A percentile compares a stretch with the other conserved stretches of the same genome.
phyloP scores from a whole-genome alignment of 805 yeast genomes.

The Wickerhamiella sergipiensis region DNA sequence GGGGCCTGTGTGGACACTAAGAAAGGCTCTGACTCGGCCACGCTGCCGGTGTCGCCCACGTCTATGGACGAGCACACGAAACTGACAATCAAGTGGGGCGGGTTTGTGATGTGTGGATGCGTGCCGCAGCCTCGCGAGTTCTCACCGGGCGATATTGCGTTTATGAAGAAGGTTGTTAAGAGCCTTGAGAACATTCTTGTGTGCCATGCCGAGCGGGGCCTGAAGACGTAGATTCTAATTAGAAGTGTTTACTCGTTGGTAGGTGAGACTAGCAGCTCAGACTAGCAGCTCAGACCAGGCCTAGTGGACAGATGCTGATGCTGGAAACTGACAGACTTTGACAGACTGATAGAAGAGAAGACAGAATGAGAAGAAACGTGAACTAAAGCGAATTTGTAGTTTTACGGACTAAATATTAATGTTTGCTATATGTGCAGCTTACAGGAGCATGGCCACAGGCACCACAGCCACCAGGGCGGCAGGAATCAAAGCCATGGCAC shows the following conservation, averaged over 20 bases:
- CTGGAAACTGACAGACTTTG: no score
- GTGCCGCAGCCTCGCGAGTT: conserved; percentile 10
- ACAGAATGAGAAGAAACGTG: background rate
- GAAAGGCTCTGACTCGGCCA: background rate
- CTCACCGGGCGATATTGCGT: conserved; percentile 20
- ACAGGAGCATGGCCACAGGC: conserved; percentile 9
- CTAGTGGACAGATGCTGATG: no score
- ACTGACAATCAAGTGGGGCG: conserved; percentile 11
- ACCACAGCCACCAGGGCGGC: conserved; percentile 8
- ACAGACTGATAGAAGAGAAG: no score
- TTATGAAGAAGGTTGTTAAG: conserved; percentile 19
- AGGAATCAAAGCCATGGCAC: background rate
- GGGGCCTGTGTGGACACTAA: background rate
- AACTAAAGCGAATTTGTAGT: background rate
- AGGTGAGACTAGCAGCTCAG: no score
- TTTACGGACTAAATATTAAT: background rate
- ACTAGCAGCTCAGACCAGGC: no score
- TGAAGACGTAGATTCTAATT: no score
- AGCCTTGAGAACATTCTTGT: conserved; percentile 18
- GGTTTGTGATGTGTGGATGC: conserved; percentile 21
- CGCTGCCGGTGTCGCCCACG: background rate
- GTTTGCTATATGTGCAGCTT: conserved; percentile 1
- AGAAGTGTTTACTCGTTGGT: no score
- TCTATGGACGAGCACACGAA: background rate
- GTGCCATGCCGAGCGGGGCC: conserved; percentile 9